These are phyloP conservation scores for Chlorella sp. DNA, from an alignment of 139 green algal species.

Conservation along the genomic window DNA sequence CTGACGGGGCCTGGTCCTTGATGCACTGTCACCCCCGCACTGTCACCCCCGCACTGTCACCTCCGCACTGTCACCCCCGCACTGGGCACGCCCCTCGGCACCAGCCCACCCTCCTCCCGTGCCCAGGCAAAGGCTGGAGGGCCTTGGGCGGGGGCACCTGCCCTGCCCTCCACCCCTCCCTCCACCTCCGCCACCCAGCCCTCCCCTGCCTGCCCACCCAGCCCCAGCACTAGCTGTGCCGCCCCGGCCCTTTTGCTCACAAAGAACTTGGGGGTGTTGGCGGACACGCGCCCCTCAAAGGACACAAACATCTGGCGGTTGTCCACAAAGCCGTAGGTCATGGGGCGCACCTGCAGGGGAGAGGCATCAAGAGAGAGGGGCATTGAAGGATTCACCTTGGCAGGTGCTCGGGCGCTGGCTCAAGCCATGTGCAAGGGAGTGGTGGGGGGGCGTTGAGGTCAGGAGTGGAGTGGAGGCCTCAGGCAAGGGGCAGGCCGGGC, in stretches of 20 bases:
- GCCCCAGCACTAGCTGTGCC: too few species aligned
- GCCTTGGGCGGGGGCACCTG: too few species aligned
- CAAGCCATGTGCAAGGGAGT: too few species aligned
- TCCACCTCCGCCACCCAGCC: not conserved
- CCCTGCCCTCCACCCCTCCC: not conserved
- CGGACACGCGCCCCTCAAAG: constrained; percentile 37
- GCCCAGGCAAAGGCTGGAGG: too few species aligned
- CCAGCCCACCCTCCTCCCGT: too few species aligned
- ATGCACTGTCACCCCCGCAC: too few species aligned
- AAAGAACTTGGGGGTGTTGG: constrained; percentile 15
- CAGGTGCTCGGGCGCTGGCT: too few species aligned
- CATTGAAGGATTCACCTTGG: not conserved
- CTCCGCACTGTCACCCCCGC: too few species aligned
- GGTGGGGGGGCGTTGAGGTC: too few species aligned
- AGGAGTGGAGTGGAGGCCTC: not conserved
- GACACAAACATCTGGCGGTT: constrained; percentile 16
- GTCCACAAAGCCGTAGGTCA: constrained; percentile 24
- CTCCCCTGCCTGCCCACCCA: not conserved
- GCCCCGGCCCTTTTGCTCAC: not conserved
- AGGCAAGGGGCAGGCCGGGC: not conserved
- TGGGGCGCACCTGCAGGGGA: not conserved
- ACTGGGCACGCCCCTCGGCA: too few species aligned
- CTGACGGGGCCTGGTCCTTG: too few species aligned
- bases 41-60: too few species aligned
- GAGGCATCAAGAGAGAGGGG: not conserved